A percentile compares a stretch with the other conserved stretches of the same genome.
These are phyloP conservation scores for Naganishia sp. DNA, from an alignment of 1,284 basidiomycete species.

Conservation along the genomic window DNA sequence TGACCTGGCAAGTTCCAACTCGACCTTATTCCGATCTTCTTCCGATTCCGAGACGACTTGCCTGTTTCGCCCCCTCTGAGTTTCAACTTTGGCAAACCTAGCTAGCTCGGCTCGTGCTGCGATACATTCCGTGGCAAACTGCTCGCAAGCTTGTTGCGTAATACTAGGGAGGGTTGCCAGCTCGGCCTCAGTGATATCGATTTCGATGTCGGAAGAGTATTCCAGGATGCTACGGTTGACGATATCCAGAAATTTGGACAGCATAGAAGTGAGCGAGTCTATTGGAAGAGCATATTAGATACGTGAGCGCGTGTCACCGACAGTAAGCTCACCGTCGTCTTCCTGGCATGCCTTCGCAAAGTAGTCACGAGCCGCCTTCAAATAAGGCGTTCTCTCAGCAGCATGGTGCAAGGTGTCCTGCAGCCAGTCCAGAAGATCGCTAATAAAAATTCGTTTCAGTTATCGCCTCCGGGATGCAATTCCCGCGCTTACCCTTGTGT, in stretches of 20 bases:
- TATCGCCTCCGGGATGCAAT: too few relatives aligned
- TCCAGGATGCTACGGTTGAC: constrained; percentile 15
- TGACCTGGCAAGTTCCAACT: constrained; percentile 14
- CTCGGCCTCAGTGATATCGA: constrained; percentile 15
- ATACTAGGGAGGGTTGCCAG: constrained; percentile 2
- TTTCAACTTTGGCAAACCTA: constrained; percentile 12
- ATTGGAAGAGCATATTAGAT: not conserved
- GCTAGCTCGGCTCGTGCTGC: not conserved
- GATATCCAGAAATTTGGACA: constrained; percentile 16
- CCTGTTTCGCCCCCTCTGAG: not conserved
- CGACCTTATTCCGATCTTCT: not conserved
- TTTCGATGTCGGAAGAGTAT: constrained; percentile 9
- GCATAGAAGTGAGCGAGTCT: constrained; percentile 11
- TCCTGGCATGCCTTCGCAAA: constrained; percentile 4
- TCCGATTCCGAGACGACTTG: not conserved
- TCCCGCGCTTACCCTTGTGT: not conserved
- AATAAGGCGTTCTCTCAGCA: not conserved
- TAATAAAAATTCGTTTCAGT: not conserved
- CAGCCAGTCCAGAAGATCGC: constrained; percentile 19
- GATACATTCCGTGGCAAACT: constrained; percentile 2
- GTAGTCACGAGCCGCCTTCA: constrained; percentile 2
- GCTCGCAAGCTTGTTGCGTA: not conserved
- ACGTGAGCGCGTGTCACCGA: too few relatives aligned
- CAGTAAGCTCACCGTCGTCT: constrained; percentile 5
- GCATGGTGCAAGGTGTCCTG: constrained; percentile 1